Evolutionary conservation across 2,329 filamentous ascomycete genomes (phyloP).

Genomic region (Erysiphe pulchra): DNA sequence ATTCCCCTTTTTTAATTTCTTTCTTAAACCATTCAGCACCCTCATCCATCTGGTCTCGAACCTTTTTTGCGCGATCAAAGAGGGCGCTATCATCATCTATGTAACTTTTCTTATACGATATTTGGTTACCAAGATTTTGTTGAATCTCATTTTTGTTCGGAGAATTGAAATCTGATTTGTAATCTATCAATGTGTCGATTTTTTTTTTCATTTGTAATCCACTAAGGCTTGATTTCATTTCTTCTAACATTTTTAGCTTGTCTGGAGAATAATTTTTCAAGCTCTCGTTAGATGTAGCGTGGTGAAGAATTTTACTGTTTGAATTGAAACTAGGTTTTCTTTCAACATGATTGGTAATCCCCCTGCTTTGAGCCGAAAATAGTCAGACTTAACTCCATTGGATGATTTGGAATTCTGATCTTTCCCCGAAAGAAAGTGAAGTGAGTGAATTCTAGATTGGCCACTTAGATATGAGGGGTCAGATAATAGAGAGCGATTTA

Average conservation of each 20-base stretch:
- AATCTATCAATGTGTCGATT: background rate
- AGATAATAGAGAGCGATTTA: conserved; percentile 10
- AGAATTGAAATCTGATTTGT: background rate
- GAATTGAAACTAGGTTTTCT: conserved; percentile 5
- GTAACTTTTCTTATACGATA: background rate
- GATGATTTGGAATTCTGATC: conserved; percentile 8
- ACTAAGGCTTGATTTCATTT: too few species aligned
- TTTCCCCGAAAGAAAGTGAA: conserved; percentile 6
- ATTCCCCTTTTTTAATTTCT: conserved; percentile 5
- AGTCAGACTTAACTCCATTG: conserved; percentile 14
- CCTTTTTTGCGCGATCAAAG: conserved; percentile 12
- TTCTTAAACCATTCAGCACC: conserved; percentile 11
- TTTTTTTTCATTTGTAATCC: too few species aligned
- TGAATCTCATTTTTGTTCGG: background rate
- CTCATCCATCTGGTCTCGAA: conserved; percentile 14
- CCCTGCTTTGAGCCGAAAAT: conserved; percentile 15
- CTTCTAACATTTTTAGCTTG: too few species aligned
- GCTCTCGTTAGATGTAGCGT: too few species aligned
- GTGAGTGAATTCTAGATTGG: conserved; percentile 11
- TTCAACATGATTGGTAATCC: conserved; percentile 11
- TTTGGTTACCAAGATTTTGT: background rate
- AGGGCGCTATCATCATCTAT: conserved; percentile 11
- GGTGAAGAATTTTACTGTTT: too few species aligned
- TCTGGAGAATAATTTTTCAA: too few species aligned
- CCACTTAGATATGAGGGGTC: conserved; percentile 12